Evolutionary conservation across 2,329 filamentous ascomycete species (phyloP), one percentile per base, ranked within the genome.

Genomic region (Lachnellula hyalina): DNA sequence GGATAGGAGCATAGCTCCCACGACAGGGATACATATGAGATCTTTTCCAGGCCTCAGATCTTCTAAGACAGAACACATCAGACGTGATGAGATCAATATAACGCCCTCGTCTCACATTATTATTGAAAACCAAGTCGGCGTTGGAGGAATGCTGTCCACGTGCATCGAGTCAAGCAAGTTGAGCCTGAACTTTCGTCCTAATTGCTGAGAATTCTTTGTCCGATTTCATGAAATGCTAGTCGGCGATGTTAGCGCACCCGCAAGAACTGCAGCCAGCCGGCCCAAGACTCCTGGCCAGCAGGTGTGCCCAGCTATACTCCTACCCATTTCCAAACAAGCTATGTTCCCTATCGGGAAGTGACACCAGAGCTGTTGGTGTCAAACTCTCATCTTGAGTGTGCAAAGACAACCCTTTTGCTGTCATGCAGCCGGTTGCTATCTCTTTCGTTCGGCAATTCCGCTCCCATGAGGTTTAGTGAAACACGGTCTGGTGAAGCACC

Each of bases 151-250:
- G 41, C 62, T 66, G 63, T 73, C 75, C 76, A 79, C 75, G 74
- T 79, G 76, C 78, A 75, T 77, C 77, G 77, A 80, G 77, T 81
- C 77, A 74, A 75, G 71, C 68, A 71, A 73, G 42, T 52, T 62
- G 56, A 59, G 53, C 70, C 51, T 61, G 53, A 53, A 47, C 44
- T 53, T 46, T 57, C 46, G 47, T 52, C 41, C 50, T 54, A 57
- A 59, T 58, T 59, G 46, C 51, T 58, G 55, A 44, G 53, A 58
- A 70, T 71, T 74, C 75, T 78, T 78, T 78, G 75, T 78, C 74
- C 68, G 68, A 64, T 58, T 69, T 68, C 63, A 71, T 68, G 70
- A 66, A 19, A 52, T 60, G 56, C 41, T 56, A 53, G 56, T 56
- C 51, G 55, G 53, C 58, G 40, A 58, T 60, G 55, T 61, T 60